These are phyloP conservation scores for Tetracladium maxilliforme DNA, from an alignment of 2,329 filamentous ascomycete genomes.

Conservation along the genomic window DNA sequence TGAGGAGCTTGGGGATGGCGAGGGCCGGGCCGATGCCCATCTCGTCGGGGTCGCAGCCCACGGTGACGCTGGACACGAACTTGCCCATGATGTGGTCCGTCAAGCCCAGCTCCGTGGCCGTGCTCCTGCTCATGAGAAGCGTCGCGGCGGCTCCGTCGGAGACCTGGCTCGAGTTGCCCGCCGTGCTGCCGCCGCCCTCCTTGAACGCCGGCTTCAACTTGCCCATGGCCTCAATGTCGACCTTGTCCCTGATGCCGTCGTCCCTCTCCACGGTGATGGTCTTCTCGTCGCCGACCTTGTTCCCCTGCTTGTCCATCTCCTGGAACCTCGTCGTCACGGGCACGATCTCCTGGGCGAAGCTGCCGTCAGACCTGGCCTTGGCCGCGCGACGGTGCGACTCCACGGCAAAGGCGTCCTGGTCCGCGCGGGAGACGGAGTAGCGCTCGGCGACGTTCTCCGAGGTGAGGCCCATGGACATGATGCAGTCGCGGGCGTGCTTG, in stretches of 20 bases:
- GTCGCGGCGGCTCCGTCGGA: constrained; percentile 77
- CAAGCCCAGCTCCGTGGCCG: constrained; percentile 60
- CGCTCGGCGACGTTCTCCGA: constrained; percentile 74
- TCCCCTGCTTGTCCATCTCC: constrained; percentile 45
- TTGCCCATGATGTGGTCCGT: constrained; percentile 58
- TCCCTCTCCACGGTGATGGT: constrained; percentile 58
- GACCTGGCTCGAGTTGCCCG: constrained; percentile 76
- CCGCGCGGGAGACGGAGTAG: constrained; percentile 56
- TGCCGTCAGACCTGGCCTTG: constrained; percentile 50
- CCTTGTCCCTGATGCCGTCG: constrained; percentile 64
- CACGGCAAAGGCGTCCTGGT: constrained; percentile 75
- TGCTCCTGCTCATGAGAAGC: constrained; percentile 73
- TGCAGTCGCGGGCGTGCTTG: constrained; percentile 66
- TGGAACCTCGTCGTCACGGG: constrained; percentile 60
- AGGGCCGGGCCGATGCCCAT: constrained; percentile 87
- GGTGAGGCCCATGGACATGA: constrained; percentile 90
- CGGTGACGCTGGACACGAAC: constrained; percentile 63
- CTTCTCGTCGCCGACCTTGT: constrained; percentile 37
- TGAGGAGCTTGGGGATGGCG: constrained; percentile 72
- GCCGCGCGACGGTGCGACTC: constrained; percentile 61
- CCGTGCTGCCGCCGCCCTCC: constrained; percentile 60
- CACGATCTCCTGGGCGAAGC: constrained; percentile 68
- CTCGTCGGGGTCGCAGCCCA: constrained; percentile 75
- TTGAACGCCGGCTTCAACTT: constrained; percentile 80
- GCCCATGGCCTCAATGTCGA: constrained; percentile 54